These are phyloP conservation scores for Plasmodium cynomolgi DNA, from an alignment of 169 alveolate species.

Conservation along the genomic window DNA sequence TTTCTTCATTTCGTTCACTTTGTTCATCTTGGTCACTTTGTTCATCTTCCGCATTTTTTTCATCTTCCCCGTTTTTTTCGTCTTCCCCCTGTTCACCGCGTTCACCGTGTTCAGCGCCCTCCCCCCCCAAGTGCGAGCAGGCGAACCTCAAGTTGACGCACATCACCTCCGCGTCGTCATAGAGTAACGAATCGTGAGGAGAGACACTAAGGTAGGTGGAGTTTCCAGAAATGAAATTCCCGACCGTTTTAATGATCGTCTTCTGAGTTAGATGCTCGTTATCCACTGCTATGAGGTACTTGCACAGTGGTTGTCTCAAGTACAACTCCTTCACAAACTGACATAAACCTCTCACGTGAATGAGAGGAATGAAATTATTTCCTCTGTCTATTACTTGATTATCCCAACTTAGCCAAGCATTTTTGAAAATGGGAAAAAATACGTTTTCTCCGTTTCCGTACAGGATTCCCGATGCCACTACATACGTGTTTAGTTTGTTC, in stretches of 20 bases:
- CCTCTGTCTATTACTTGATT: constrained; percentile 47
- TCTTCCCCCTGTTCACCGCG: neutral
- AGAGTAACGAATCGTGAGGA: constrained; percentile 19
- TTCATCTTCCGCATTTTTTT: neutral
- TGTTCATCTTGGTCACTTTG: neutral
- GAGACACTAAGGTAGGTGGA: constrained; percentile 6
- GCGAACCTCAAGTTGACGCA: constrained; percentile 36
- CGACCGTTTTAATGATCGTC: constrained; percentile 17
- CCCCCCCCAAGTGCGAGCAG: constrained; percentile 20
- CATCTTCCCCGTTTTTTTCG: neutral
- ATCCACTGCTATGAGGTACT: constrained; percentile 56
- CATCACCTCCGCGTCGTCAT: constrained; percentile 19
- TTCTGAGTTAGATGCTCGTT: constrained; percentile 40
- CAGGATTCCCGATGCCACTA: constrained; percentile 38
- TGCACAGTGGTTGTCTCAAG: neutral
- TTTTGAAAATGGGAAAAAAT: constrained; percentile 38
- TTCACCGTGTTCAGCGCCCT: neutral
- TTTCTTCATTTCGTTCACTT: neutral
- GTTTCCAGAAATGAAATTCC: constrained; percentile 25
- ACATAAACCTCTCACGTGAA: constrained; percentile 42
- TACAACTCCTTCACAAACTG: constrained; percentile 36
- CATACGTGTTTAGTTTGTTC: constrained; percentile 46
- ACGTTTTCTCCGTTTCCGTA: constrained; percentile 61
- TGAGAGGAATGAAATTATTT: constrained; percentile 41
- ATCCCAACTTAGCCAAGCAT: constrained; percentile 57